Conservation (phyloP, 805 yeast species). For the Ogataea siamensis region DNA sequence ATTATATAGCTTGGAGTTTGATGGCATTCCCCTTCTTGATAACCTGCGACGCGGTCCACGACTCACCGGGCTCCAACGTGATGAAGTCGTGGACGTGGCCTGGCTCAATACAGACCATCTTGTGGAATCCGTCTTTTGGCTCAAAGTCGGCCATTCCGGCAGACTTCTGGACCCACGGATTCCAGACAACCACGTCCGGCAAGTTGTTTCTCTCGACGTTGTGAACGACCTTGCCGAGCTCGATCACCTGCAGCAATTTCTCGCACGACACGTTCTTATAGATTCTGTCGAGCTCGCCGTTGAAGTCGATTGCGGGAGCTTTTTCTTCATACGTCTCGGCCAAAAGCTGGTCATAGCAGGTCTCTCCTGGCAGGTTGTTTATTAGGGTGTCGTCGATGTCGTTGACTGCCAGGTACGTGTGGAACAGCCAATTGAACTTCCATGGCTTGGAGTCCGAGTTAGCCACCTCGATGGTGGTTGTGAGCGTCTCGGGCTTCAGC, state of each 20-base stretch:
- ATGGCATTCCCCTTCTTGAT: conserved; percentile 58
- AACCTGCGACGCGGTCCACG: conserved; percentile 72
- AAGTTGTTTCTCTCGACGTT: conserved; percentile 59
- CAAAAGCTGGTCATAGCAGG: conserved; percentile 74
- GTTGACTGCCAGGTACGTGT: conserved; percentile 73
- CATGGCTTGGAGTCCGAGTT: conserved; percentile 65
- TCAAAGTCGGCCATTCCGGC: conserved; percentile 81
- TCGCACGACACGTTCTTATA: conserved; percentile 59
- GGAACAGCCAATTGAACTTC: conserved; percentile 94
- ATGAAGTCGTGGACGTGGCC: conserved; percentile 78
- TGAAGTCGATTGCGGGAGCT: conserved; percentile 71
- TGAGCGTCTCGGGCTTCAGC: conserved; percentile 55
- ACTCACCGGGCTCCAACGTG: conserved; percentile 62
- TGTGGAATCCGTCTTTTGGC: conserved; percentile 78
- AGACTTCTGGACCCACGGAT: conserved; percentile 91
- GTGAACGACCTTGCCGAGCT: conserved; percentile 67
- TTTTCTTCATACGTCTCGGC: conserved; percentile 61
- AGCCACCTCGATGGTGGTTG: conserved; percentile 70
- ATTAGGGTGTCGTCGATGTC: conserved; percentile 80
- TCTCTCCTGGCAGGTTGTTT: conserved; percentile 70
- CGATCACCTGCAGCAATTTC: conserved; percentile 64
- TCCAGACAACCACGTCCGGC: conserved; percentile 87
- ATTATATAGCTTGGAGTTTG: conserved; percentile 53
- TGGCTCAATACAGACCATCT: conserved; percentile 94
- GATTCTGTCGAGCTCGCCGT: conserved; percentile 81